Conservation (phyloP, 345 rosid species). For the Pistacia atlantica region DNA sequence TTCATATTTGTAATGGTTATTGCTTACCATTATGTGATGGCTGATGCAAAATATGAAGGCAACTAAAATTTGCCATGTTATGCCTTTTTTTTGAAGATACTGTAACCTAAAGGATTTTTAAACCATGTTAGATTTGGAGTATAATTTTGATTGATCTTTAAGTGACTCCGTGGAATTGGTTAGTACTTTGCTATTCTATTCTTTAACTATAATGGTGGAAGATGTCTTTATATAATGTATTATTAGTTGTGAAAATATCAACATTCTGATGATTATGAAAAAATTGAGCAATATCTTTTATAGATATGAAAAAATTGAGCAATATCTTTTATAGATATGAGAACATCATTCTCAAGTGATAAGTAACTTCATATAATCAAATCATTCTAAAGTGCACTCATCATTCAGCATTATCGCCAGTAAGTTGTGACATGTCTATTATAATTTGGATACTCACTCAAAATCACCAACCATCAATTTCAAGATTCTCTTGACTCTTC, state of each 20-base stretch:
- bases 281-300: background rate
- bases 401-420: too few species aligned
- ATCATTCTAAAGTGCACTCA: background rate
- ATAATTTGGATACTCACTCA: background rate
- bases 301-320: background rate
- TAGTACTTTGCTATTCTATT: too few species aligned
- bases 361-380: too few species aligned
- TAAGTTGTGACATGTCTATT: background rate
- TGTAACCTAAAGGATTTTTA: background rate
- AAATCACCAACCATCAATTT: too few species aligned
- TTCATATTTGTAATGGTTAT: constrained; percentile 74
- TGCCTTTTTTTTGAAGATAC: constrained; percentile 6
- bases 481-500: too few species aligned
- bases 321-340: too few species aligned
- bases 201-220: too few species aligned
- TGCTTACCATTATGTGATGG: constrained; percentile 83
- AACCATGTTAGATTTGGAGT: background rate
- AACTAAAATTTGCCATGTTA: constrained; percentile 29
- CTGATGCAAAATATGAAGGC: constrained; percentile 83
- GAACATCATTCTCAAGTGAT: background rate
- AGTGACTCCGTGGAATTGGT: too few species aligned
- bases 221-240: too few species aligned
- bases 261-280: background rate
- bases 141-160: background rate
- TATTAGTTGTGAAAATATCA: too few species aligned